Evolutionary conservation across 139 green algal genomes (phyloP), one percentile per base, ranked within the genome.

Genomic region (Coccomyxa sp.): DNA sequence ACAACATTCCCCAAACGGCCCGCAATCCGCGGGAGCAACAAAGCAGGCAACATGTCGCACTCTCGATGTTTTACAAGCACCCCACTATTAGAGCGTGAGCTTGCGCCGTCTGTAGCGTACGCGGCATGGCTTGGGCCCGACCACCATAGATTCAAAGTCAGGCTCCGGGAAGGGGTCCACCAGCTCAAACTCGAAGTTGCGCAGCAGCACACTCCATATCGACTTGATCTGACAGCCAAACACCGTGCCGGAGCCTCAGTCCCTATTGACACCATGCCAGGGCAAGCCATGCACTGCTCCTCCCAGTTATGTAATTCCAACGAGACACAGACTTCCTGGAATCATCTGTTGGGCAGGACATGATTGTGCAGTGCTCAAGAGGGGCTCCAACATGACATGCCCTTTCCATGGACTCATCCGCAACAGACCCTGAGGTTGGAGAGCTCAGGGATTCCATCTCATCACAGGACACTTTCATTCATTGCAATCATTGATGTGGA

Each of bases 131-230:
- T 96, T 98, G 78, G 97, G 96, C 13, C 95, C 96, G 57, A 98
- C 93, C 27, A 99, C 97, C 93, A 99, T 97, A 66, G 91, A 94
- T 30, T 96, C 90, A 85, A 95, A 99, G 91, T 99, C 93, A 13
- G 95, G 86, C 82, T 95, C 93, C 31, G 94, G 94, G 77, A 96
- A 91, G n/a, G 87, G 91, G 83, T 97, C 93, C 27, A 98, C 68
- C 83, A 98, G 84, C 91, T 99, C 93, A 79, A 99, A 94, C n/a
- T 98, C 95, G 89, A 99, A 99, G 83, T 98, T 96, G 60, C 97
- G 88, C 82, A 99, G 85, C 77, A 99, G 82, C 67, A 97, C 88
- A 79, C 84, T 94, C 96, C 93, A 98, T 85, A 99, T 98, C 57
- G 95, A 92, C 90, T 99, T 99, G 88, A 99, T 97, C 93, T 98